Evolutionary conservation across 495 filamentous ascomycete genomes (phyloP).

Genomic region (Penicillium turbatum): DNA sequence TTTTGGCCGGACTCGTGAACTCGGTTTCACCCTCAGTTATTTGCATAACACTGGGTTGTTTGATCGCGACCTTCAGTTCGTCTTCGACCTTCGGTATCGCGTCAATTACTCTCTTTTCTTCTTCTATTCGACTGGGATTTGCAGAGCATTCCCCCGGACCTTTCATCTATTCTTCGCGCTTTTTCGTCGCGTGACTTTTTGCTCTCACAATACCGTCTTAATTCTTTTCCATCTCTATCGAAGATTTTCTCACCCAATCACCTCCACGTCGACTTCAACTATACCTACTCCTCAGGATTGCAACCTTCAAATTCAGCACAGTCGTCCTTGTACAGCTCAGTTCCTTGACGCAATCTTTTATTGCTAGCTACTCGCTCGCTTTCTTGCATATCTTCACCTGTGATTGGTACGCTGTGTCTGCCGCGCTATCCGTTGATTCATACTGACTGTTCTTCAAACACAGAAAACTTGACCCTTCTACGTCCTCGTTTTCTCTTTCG

Average conservation of each 20-base stretch:
- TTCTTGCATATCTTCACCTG: constrained; percentile 19
- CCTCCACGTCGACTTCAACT: not conserved
- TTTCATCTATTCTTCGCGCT: constrained; percentile 21
- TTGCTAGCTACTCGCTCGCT: constrained; percentile 16
- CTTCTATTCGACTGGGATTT: constrained; percentile 34
- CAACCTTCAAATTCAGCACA: constrained; percentile 1
- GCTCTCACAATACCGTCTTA: constrained; percentile 17
- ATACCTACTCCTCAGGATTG: constrained; percentile 3
- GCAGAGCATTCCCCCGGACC: constrained; percentile 42
- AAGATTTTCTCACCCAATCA: constrained; percentile 2
- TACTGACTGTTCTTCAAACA: constrained; percentile 12
- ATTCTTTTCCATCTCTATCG: constrained; percentile 9
- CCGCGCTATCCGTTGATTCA: not conserved
- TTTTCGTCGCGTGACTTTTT: constrained; percentile 9
- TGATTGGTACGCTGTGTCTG: constrained; percentile 20
- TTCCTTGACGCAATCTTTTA: constrained; percentile 14
- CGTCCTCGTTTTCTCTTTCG: constrained; percentile 11
- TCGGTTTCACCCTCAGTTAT: constrained; percentile 3
- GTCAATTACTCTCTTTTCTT: constrained; percentile 17
- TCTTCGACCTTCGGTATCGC: constrained; percentile 15
- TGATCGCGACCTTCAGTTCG: constrained; percentile 11
- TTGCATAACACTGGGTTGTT: constrained; percentile 6
- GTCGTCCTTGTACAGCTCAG: constrained; percentile 24
- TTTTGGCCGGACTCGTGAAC: not conserved
- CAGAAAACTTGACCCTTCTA: constrained; percentile 18